Evolutionary conservation across 441 rosid species (phyloP).

Genomic region (Brassica hybrid): DNA sequence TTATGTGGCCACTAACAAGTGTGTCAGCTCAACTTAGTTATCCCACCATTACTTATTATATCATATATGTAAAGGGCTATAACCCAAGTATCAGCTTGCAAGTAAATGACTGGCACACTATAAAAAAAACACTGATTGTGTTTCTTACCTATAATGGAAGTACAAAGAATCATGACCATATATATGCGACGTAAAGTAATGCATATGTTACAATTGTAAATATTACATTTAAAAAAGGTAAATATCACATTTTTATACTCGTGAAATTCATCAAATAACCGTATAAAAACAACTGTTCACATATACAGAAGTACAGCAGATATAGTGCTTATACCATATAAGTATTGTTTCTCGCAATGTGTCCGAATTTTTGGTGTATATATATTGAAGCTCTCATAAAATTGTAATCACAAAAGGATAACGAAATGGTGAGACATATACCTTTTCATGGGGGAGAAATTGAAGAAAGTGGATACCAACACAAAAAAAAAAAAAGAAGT

Average conservation of each 20-base stretch:
- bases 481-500: constrained; percentile 29
- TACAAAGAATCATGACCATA: constrained; percentile 12
- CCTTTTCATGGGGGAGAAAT: constrained; percentile 29
- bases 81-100: constrained; percentile 14
- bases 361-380: constrained; percentile 7
- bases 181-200: constrained; percentile 16
- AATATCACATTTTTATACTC: constrained; percentile 15
- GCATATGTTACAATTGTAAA: constrained; percentile 7
- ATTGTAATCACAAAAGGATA: constrained; percentile 23
- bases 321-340: background rate
- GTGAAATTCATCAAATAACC: background rate
- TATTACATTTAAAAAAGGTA: no score
- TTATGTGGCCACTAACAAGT: constrained; percentile 36
- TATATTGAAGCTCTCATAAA: background rate
- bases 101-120: constrained; percentile 28
- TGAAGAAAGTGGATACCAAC: constrained; percentile 36
- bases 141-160: constrained; percentile 24
- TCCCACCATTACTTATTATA: constrained; percentile 18
- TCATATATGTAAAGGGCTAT: constrained; percentile 1
- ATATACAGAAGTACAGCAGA: background rate
- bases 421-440: constrained; percentile 27
- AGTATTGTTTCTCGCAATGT: background rate
- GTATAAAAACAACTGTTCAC: background rate
- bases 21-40: constrained; percentile 31
- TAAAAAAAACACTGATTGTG: constrained; percentile 2